Conservation (phyloP, 1,139 yeast genomes). For the Sugiyamaella sp. region DNA sequence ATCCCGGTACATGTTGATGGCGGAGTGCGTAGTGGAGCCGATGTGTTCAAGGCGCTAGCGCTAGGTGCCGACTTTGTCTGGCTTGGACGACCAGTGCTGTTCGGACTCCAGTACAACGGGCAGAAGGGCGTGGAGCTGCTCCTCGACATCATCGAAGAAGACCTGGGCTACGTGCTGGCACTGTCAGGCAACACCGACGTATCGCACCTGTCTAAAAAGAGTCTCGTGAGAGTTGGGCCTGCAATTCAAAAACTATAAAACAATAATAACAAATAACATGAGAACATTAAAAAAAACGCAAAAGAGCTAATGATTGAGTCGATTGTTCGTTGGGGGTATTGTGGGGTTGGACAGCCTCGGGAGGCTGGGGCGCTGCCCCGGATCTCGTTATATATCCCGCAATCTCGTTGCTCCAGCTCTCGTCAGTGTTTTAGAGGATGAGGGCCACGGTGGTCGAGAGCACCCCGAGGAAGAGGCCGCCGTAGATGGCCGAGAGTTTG, state of each 20-base stretch:
- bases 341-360: not conserved
- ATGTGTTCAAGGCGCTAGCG: slow-evolving; percentile 66
- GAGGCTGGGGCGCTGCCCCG: slow-evolving; percentile 8
- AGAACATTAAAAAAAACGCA: not conserved
- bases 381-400: not conserved
- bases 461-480: not conserved
- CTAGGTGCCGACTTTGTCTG: slow-evolving; percentile 78
- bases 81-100: slow-evolving; percentile 66
- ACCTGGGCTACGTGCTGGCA: slow-evolving; percentile 41
- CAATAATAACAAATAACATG: not conserved
- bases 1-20: slow-evolving; percentile 68
- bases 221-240: slow-evolving; percentile 37
- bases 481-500: not conserved
- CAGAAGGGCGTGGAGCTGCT: slow-evolving; percentile 58
- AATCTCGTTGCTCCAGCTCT: slow-evolving; percentile 2
- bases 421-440: not conserved
- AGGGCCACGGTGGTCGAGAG: not conserved
- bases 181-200: slow-evolving; percentile 36
- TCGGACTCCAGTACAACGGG: slow-evolving; percentile 67
- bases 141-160: slow-evolving; percentile 38
- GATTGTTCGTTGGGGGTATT: too few species aligned
- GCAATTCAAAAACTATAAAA: slow-evolving; percentile 30
- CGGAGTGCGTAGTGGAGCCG: slow-evolving; percentile 68
- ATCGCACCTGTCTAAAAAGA: slow-evolving; percentile 30
- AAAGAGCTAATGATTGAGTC: too few species aligned